Evolutionary conservation across 352 stramenopile species (phyloP), one percentile per base, ranked within the genome.

Genomic region (Albugo laibachii): DNA sequence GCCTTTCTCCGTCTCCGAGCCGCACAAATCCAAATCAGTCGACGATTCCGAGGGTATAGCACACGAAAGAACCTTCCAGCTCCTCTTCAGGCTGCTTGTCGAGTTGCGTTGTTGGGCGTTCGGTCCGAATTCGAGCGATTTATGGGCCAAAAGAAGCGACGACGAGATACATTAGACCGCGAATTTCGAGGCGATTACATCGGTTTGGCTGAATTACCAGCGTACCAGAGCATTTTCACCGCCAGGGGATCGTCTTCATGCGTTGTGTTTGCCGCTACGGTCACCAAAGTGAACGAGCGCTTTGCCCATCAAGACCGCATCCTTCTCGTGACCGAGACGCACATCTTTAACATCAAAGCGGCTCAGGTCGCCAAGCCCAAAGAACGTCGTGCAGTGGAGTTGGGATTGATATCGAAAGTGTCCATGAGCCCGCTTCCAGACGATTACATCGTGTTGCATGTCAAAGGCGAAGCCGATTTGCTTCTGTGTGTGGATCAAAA

Each of bases 81-180:
- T 15, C 62, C 78, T 21, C 66, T 82, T 63, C 83, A 68, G 69
- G 57, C 53, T 41, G 74, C 67, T 40, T 86, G 73, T 60, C 80
- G 80, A 53, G 58, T 76, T 37, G 76, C 69, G 19, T 55, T 86
- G 37, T 56, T 89, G 15, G 76, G 76, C 19, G 71, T 89, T 39
- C 73, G 76, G 34, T 85, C 73, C 6, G 76, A 86, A 48, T 89
- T 89, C 41, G 76, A 89, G 63, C 71, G 72, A 16, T 89, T 80
- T 53, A 52, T 83, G 35, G 71, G 73, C 52, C 74, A 86, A 67
- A 89, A 89, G 59, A 86, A 86, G 62, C 76, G 76, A 48, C 73
- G 76, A 45, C 73, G 76, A 48, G 65, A 86, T 59, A 75, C 76
- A 42, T 58, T 89, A 2, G 76, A 89, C 51, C 73, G 71, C 40